A percentile compares a stretch with the other conserved stretches of the same genome.
Conservation (phyloP, 108 stramenopile species). For the Pseudonitzschia delicatissima region DNA sequence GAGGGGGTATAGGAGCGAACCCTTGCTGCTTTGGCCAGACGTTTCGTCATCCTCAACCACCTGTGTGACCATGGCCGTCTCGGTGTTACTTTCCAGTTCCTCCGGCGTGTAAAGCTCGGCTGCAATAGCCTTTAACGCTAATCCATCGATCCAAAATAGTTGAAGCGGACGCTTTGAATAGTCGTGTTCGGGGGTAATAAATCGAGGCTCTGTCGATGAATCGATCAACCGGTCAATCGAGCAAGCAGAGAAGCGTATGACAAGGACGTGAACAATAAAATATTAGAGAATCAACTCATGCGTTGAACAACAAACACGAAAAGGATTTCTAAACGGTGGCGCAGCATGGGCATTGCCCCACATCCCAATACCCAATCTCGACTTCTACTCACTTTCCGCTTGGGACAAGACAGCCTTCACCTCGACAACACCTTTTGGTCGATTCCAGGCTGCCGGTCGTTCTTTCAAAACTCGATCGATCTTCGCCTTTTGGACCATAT, state of each 20-base stretch:
- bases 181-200: constrained; percentile 42
- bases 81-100: constrained; percentile 22
- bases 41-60: constrained; percentile 14
- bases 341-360: too few relatives aligned
- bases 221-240: too few relatives aligned
- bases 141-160: constrained; percentile 74
- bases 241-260: background rate
- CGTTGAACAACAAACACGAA: constrained; percentile 19
- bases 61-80: constrained; percentile 23
- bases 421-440: constrained; percentile 44
- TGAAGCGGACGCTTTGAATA: constrained; percentile 39
- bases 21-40: background rate
- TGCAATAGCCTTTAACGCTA: constrained; percentile 57
- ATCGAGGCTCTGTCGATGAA: constrained; percentile 27
- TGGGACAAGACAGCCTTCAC: constrained; percentile 47
- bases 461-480: background rate
- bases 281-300: background rate
- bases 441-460: constrained; percentile 33
- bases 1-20: constrained; percentile 26
- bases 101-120: background rate
- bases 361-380: too few relatives aligned
- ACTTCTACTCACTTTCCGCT: constrained; percentile 47
- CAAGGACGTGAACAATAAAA: background rate
- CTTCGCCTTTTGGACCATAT: background rate
- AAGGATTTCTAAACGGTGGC: constrained; percentile 2